Percentiles rank a stretch among this genome's conserved stretches.
These are phyloP conservation scores for Didymella sp. DNA, from an alignment of 2,329 filamentous ascomycete species.

Conservation along the genomic window DNA sequence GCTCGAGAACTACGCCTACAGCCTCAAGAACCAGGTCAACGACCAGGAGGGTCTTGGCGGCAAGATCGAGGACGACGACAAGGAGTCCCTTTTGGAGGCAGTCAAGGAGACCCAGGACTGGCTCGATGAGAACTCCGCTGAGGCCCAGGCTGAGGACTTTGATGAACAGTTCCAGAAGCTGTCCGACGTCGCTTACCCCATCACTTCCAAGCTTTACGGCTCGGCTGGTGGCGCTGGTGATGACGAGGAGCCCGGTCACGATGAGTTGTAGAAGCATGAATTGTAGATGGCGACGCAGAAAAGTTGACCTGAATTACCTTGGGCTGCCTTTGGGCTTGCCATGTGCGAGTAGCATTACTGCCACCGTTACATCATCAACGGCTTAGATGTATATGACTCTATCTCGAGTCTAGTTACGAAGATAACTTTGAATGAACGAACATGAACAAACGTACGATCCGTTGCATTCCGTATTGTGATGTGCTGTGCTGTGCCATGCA, in stretches of 20 bases:
- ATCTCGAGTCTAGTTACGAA: conserved; percentile 31
- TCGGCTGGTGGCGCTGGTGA: conserved; percentile 68
- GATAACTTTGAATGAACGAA: conserved; percentile 26
- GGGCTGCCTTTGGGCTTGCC: conserved; percentile 21
- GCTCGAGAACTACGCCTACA: conserved; percentile 99
- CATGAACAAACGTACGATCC: conserved; percentile 17
- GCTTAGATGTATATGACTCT: conserved; percentile 31
- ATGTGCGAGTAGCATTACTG: conserved; percentile 41
- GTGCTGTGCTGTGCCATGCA: conserved; percentile 9
- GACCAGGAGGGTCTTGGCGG: conserved; percentile 95
- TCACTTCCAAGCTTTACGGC: conserved; percentile 95
- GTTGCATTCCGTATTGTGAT: background rate
- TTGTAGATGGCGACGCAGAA: conserved; percentile 46
- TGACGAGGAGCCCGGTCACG: conserved; percentile 63
- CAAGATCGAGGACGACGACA: conserved; percentile 98
- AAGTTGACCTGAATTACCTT: conserved; percentile 29
- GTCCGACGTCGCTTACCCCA: conserved; percentile 94
- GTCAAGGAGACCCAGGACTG: conserved; percentile 97
- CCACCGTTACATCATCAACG: conserved; percentile 18
- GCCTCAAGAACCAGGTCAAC: conserved; percentile 98
- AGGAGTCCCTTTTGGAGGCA: conserved; percentile 93
- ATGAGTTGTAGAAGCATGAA: conserved; percentile 61
- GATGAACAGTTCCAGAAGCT: conserved; percentile 99
- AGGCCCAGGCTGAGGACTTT: conserved; percentile 89
- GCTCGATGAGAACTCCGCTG: conserved; percentile 92